Percentiles rank a stretch among this genome's conserved stretches.
phyloP scores from a whole-genome alignment of 2,329 filamentous ascomycete species.

The Anthostomella pinea region DNA sequence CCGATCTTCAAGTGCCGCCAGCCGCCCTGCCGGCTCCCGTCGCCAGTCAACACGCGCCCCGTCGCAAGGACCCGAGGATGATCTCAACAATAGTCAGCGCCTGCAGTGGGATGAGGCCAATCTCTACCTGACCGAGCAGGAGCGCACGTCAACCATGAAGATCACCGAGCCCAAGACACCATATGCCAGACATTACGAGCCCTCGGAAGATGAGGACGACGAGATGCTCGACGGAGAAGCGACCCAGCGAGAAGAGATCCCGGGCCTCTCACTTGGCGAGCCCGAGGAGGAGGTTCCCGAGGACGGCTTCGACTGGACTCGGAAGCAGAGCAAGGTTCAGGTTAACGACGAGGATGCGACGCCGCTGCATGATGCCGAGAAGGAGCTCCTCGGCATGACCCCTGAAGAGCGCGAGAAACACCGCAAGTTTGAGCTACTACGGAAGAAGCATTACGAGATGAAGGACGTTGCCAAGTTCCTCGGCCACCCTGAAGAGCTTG shows the following conservation, averaged over 20 bases:
- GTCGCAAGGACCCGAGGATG: constrained; percentile 43
- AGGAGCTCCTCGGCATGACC: constrained; percentile 51
- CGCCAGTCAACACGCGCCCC: constrained; percentile 61
- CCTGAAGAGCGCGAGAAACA: constrained; percentile 87
- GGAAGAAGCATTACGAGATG: constrained; percentile 99
- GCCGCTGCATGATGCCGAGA: constrained; percentile 59
- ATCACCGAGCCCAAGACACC: constrained; percentile 98
- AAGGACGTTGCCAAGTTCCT: constrained; percentile 85
- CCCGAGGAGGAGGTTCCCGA: constrained; percentile 72
- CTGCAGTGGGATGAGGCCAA: constrained; percentile 99
- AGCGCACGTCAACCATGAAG: constrained; percentile 96
- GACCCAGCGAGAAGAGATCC: constrained; percentile 71
- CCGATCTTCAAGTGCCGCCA: constrained; percentile 73
- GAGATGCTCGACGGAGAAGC: constrained; percentile 56
- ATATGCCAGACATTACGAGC: constrained; percentile 89
- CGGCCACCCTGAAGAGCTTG: constrained; percentile 68
- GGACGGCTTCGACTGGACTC: constrained; percentile 34
- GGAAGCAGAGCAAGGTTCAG: constrained; percentile 66
- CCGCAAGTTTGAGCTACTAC: constrained; percentile 80
- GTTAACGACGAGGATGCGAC: constrained; percentile 61
- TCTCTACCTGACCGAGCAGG: constrained; percentile 93
- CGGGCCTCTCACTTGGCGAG: constrained; percentile 86
- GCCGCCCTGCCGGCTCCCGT: constrained; percentile 62
- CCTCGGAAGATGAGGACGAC: constrained; percentile 78
- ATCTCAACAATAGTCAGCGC: constrained; percentile 62